phyloP scores from a whole-genome alignment of 805 yeast genomes.

The Kuraishia cidri region DNA sequence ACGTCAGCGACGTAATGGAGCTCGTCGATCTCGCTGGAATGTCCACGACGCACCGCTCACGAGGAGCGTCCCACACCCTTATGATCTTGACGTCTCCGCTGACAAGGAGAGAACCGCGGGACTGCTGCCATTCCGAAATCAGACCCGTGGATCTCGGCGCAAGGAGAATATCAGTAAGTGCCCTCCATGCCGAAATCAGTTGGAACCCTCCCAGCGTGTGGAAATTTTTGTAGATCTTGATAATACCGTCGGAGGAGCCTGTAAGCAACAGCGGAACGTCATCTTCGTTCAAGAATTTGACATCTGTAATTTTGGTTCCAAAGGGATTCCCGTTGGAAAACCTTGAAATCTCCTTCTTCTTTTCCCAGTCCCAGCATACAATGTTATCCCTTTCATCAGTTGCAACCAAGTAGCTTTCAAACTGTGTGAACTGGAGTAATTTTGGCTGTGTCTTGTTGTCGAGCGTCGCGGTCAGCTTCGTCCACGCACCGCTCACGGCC shows the following conservation, averaged over 20 bases:
- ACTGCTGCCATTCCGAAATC: slow-evolving; percentile 94
- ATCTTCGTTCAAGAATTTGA: slow-evolving; percentile 85
- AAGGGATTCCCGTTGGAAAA: slow-evolving; percentile 81
- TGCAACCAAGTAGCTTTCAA: slow-evolving; percentile 74
- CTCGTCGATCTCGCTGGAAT: slow-evolving; percentile 89
- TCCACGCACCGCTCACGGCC: slow-evolving; percentile 85
- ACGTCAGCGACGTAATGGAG: slow-evolving; percentile 81
- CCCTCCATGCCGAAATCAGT: slow-evolving; percentile 85
- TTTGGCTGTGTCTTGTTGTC: slow-evolving; percentile 78
- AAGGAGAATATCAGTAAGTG: slow-evolving; percentile 73
- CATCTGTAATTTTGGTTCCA: slow-evolving; percentile 83
- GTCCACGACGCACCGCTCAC: slow-evolving; percentile 79
- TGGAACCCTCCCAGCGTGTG: slow-evolving; percentile 46
- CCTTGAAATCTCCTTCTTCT: slow-evolving; percentile 44
- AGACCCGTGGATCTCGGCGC: slow-evolving; percentile 80
- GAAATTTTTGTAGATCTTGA: slow-evolving; percentile 75
- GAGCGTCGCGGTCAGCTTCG: slow-evolving; percentile 43
- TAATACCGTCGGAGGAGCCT: slow-evolving; percentile 93
- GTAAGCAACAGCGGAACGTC: slow-evolving; percentile 78
- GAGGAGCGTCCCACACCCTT: slow-evolving; percentile 93
- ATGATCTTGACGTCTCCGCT: slow-evolving; percentile 94
- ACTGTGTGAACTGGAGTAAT: slow-evolving; percentile 75
- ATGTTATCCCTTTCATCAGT: slow-evolving; percentile 81
- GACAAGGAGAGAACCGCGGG: slow-evolving; percentile 81
- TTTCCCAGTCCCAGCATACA: slow-evolving; percentile 84